Base-by-base conservation (phyloP, 768 basidiomycete species). In the Hemileccinum rubropunctum region DNA sequence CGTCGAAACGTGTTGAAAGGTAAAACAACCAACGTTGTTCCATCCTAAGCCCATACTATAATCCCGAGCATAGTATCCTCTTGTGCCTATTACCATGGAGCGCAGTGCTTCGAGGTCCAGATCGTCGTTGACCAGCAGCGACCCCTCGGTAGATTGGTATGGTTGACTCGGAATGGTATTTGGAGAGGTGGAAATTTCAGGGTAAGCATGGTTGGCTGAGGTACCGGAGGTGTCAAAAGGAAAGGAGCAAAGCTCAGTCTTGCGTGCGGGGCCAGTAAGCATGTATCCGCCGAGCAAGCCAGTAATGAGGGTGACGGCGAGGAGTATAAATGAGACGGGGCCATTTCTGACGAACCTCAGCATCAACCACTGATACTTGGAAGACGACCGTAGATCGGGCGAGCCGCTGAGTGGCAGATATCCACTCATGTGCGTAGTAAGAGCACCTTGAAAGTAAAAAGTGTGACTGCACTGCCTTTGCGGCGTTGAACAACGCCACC, bases 11-110 rank as follows among this genome's bases (percentile, higher is more conserved):
- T 6, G 23, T 8, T 9, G 23, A 27, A 14, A 33, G n/a, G 14
- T 11, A 45, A 18, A 12, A 27, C 36, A 10, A 37, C 74, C 50
- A 28, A 76, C 74, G 39, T 77, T 78, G 56, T 78, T 77, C 74
- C 75, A 77, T 17, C 76, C 77, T 6, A 78, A 58, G 3, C 67
- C 68, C 48, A 76, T 60, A 42, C 69, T 75, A 53, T 61, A 77
- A 45, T 77, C 76, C 28, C 77, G 68, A 18, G 67, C 66, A 53
- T 73, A 76, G 47, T 65, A 78, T 4, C 76, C 76, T 39, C 69
- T 61, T 2, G 76, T 75, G 15, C 62, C 54, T n/a, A 61, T 44
- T 1, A 75, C 68, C 21, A 75, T 58, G 21, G 59, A 61, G 35
- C 54, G 59, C 14, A 77, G 47, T 20, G 63, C 59, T 27, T 73